Evolutionary conservation across 2,329 filamentous ascomycete species (phyloP).

Genomic region (Talaromyces sp.): DNA sequence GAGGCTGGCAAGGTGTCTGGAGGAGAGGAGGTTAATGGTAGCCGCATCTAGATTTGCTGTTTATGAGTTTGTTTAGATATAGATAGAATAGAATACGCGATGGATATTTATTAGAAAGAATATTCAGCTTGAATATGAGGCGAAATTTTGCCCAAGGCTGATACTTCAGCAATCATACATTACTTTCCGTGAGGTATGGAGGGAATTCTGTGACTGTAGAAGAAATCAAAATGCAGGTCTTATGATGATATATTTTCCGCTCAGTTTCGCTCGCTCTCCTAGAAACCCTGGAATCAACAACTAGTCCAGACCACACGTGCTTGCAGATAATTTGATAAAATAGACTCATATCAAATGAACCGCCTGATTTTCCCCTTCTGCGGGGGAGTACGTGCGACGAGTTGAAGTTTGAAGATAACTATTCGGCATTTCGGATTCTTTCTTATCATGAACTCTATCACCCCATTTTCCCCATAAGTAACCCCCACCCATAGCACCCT

Average conservation of each 20-base stretch:
- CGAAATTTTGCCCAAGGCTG: neutral
- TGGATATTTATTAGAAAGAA: neutral
- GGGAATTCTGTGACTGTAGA: too few species aligned
- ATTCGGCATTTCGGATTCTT: neutral
- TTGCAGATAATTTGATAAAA: neutral
- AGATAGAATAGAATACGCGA: neutral
- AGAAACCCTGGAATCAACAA: neutral
- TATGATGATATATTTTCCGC: too few species aligned
- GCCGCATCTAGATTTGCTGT: conserved; percentile 22
- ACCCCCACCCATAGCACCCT: neutral
- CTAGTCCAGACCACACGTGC: neutral
- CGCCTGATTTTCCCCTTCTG: neutral
- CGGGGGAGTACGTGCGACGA: neutral
- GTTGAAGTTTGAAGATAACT: neutral
- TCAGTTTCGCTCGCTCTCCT: too few species aligned
- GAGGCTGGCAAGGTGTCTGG: conserved; percentile 33
- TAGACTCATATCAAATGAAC: neutral
- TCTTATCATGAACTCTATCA: neutral
- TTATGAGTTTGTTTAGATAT: neutral
- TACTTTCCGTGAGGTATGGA: neutral
- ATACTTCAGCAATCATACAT: neutral
- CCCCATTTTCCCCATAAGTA: neutral
- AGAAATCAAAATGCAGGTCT: too few species aligned
- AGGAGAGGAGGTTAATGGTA: conserved; percentile 33
- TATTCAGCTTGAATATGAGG: neutral